A percentile compares a stretch with the other conserved stretches of the same genome.
phyloP scores from a whole-genome alignment of 306 rosid genomes.

The Fragaria ananassa region DNA sequence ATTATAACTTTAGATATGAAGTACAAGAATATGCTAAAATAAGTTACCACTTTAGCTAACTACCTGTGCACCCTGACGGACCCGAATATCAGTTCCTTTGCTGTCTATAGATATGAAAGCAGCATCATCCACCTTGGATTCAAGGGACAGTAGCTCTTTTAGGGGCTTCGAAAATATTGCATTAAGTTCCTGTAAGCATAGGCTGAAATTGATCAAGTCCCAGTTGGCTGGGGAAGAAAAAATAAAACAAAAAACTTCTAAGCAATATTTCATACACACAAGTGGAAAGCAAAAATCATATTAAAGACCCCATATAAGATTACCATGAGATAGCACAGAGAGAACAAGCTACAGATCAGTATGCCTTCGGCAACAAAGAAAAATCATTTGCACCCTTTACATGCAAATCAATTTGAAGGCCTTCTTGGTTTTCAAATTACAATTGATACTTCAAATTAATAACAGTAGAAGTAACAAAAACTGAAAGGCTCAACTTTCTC shows the following conservation, averaged over 20 bases:
- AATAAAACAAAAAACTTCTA: neutral
- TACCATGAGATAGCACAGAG: neutral
- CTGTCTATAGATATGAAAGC: conserved; percentile 98
- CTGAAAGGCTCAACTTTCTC: neutral
- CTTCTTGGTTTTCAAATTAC: neutral
- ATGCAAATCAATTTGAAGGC: neutral
- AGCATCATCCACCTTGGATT: conserved; percentile 89
- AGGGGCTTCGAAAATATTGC: conserved; percentile 93
- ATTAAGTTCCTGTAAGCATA: conserved; percentile 66
- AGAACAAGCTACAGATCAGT: neutral
- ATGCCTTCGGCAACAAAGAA: neutral
- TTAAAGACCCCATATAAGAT: neutral
- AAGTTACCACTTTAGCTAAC: neutral
- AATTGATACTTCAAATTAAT: neutral
- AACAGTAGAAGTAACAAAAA: neutral
- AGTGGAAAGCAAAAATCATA: neutral
- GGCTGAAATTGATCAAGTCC: conserved; percentile 11
- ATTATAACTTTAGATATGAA: neutral
- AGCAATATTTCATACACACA: neutral
- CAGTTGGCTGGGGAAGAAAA: neutral
- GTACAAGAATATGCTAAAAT: neutral
- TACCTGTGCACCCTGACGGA: conserved; percentile 99
- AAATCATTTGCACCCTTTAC: neutral
- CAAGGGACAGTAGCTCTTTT: conserved; percentile 76
- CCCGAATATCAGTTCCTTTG: conserved; percentile 91